These are phyloP conservation scores for Candida arabinofermentans DNA, from an alignment of 805 yeast genomes.

Conservation along the genomic window DNA sequence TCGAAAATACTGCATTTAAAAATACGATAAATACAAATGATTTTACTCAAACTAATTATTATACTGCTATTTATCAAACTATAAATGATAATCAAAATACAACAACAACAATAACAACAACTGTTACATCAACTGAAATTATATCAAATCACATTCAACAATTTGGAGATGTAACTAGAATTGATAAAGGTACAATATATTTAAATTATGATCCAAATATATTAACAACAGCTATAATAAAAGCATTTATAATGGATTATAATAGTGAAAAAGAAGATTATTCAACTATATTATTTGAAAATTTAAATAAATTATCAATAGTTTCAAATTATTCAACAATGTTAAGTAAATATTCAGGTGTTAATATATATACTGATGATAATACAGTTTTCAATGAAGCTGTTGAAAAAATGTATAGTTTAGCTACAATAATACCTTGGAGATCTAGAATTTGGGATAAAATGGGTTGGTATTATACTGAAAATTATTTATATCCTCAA, in stretches of 20 bases:
- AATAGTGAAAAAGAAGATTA: conserved; percentile 5
- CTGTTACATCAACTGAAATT: background rate
- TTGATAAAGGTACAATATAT: background rate
- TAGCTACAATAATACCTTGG: conserved; percentile 12
- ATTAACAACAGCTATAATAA: background rate
- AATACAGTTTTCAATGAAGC: conserved; percentile 3
- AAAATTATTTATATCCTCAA: background rate
- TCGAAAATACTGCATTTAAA: background rate
- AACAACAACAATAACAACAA: background rate
- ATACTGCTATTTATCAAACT: background rate
- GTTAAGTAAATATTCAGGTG: background rate
- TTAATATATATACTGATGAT: conserved; percentile 5
- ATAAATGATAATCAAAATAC: background rate
- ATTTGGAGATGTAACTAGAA: background rate
- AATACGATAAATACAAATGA: background rate
- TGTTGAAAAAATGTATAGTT: conserved; percentile 5
- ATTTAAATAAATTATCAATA: conserved; percentile 2
- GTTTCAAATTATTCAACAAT: conserved; percentile 8
- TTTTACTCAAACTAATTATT: background rate
- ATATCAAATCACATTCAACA: background rate
- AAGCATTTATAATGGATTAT: conserved; percentile 10
- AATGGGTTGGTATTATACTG: conserved; percentile 14
- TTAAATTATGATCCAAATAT: background rate
- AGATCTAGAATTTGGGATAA: conserved; percentile 13
- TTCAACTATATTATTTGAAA: conserved; percentile 1